Conservation (phyloP, 371 early-diverging fungal species). For the Zopfochytrium polystomum region DNA sequence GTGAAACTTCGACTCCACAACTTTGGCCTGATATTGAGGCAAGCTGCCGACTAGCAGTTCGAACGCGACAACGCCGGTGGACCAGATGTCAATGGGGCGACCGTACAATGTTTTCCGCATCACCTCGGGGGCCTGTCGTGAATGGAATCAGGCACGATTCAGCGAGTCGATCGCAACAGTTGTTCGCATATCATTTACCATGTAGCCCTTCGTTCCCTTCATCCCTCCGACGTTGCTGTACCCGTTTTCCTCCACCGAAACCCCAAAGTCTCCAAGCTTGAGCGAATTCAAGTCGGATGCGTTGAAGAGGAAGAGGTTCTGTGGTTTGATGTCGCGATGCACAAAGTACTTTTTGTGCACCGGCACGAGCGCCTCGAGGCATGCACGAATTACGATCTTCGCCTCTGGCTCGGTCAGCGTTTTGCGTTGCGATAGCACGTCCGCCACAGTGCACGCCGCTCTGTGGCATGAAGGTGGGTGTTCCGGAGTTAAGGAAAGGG, state of each 20-base stretch:
- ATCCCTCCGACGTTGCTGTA: constrained; percentile 30
- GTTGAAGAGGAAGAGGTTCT: constrained; percentile 24
- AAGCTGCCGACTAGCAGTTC: constrained; percentile 48
- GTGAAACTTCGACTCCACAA: background rate
- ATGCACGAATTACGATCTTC: constrained; percentile 22
- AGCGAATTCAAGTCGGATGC: constrained; percentile 11
- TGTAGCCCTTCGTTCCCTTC: constrained; percentile 35
- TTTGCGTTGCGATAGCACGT: constrained; percentile 16
- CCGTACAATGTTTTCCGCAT: constrained; percentile 46
- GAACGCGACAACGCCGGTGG: constrained; percentile 53
- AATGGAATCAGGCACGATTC: too few species aligned
- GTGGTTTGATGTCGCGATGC: constrained; percentile 38
- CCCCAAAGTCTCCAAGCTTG: constrained; percentile 38
- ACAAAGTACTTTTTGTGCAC: constrained; percentile 23
- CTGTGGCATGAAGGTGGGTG: constrained; percentile 10
- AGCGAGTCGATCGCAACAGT: background rate
- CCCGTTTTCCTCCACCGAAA: constrained; percentile 33
- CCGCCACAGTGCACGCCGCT: constrained; percentile 26
- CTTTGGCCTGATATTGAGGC: constrained; percentile 27
- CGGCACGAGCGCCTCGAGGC: constrained; percentile 22
- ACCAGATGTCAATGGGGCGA: constrained; percentile 60
- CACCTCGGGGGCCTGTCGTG: constrained; percentile 53
- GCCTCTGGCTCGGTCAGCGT: constrained; percentile 23
- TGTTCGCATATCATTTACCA: constrained; percentile 18
- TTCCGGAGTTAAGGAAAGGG: background rate